Conservation (phyloP, 495 filamentous ascomycete species). For the Pseudotulostoma volvatum region DNA sequence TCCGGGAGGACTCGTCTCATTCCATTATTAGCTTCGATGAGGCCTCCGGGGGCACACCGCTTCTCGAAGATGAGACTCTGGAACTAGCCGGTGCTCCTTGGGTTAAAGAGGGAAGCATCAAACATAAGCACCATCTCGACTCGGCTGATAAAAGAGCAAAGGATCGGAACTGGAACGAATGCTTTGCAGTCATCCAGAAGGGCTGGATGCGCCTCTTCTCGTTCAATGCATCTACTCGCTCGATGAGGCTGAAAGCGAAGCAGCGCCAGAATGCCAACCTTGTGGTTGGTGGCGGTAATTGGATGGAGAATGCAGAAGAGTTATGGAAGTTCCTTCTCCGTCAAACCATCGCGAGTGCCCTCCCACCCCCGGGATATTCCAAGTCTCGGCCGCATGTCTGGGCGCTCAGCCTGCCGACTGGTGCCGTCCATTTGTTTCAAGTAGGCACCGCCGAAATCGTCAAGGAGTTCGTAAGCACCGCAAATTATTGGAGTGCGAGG, state of each 20-base stretch:
- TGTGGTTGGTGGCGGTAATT: constrained; percentile 86
- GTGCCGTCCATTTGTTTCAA: constrained; percentile 93
- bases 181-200: constrained; percentile 95
- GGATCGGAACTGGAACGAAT: constrained; percentile 83
- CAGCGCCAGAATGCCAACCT: constrained; percentile 35
- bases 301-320: constrained; percentile 86
- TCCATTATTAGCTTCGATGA: constrained; percentile 34
- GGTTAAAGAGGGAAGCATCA: constrained; percentile 92
- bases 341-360: constrained; percentile 79
- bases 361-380: constrained; percentile 85
- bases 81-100: constrained; percentile 86
- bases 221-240: constrained; percentile 60
- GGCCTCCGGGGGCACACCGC: constrained; percentile 40
- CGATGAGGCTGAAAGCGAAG: constrained; percentile 52
- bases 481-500: constrained; percentile 95
- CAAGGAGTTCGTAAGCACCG: constrained; percentile 80
- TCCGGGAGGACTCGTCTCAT: constrained; percentile 65
- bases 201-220: constrained; percentile 93
- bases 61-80: constrained; percentile 81
- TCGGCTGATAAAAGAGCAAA: constrained; percentile 77
- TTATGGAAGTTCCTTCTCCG: constrained; percentile 74
- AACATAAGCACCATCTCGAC: constrained; percentile 93
- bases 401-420: constrained; percentile 83
- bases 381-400: constrained; percentile 83
- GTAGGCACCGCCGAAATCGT: constrained; percentile 92